Evolutionary conservation across 2,329 filamentous ascomycete species (phyloP).

Genomic region (Ustulina deusta): DNA sequence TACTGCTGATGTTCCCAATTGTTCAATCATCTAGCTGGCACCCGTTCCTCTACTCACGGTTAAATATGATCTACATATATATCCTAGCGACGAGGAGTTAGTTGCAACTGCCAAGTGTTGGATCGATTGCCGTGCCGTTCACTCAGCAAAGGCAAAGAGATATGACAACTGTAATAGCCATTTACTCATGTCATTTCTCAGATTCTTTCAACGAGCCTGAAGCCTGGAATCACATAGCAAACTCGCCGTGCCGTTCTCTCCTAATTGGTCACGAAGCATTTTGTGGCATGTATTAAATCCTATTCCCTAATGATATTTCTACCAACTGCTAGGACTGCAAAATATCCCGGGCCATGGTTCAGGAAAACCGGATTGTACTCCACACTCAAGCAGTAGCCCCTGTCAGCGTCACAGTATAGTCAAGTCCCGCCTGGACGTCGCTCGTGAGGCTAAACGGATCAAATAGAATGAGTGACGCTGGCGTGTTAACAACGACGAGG

Average conservation of each 20-base stretch:
- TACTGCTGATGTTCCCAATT: too few species aligned
- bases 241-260: too few species aligned
- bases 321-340: neutral
- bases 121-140: neutral
- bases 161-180: neutral
- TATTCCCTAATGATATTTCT: neutral
- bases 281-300: neutral
- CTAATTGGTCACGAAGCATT: neutral
- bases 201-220: neutral
- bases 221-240: neutral
- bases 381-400: conserved; percentile 42
- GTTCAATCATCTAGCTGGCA: too few species aligned
- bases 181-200: neutral
- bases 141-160: neutral
- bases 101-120: too few species aligned
- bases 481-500: conserved; percentile 63
- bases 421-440: conserved; percentile 54
- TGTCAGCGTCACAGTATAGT: conserved; percentile 51
- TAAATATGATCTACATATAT: neutral
- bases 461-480: conserved; percentile 57
- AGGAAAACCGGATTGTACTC: neutral
- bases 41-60: too few species aligned
- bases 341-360: neutral
- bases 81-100: neutral
- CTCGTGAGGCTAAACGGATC: conserved; percentile 56